Conservation (phyloP, 768 basidiomycete genomes). For the Termitomyces sp. region DNA sequence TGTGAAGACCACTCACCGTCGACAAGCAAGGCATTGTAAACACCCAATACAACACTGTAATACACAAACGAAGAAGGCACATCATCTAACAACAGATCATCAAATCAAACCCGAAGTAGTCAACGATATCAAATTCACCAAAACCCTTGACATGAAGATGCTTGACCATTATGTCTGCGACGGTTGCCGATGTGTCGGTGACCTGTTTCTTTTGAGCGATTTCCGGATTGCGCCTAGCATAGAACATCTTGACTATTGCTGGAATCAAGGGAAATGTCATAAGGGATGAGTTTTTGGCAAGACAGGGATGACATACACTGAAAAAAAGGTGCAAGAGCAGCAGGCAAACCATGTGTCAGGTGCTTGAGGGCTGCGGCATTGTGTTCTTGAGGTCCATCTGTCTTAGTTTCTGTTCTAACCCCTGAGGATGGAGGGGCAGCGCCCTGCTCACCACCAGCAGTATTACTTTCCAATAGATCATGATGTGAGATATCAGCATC, state of each 20-base stretch:
- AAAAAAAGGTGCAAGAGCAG: slow-evolving; percentile 74
- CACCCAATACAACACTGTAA: slow-evolving; percentile 39
- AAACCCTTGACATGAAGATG: slow-evolving; percentile 53
- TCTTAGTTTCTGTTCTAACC: slow-evolving; percentile 22
- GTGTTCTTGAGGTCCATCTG: slow-evolving; percentile 43
- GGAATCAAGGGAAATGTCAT: background rate
- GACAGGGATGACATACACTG: slow-evolving; percentile 49
- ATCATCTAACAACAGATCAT: slow-evolving; percentile 16
- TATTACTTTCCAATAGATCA: slow-evolving; percentile 23
- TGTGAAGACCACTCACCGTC: slow-evolving; percentile 32
- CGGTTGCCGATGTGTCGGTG: slow-evolving; percentile 52
- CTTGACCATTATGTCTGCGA: slow-evolving; percentile 69
- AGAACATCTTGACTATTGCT: slow-evolving; percentile 88
- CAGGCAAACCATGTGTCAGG: slow-evolving; percentile 72
- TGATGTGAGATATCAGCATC: slow-evolving; percentile 24
- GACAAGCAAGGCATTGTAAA: slow-evolving; percentile 39
- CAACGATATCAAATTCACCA: slow-evolving; percentile 37
- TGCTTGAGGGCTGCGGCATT: slow-evolving; percentile 79
- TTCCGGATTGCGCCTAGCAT: slow-evolving; percentile 75
- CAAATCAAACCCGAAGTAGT: background rate
- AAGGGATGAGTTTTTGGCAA: background rate
- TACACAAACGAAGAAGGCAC: slow-evolving; percentile 35
- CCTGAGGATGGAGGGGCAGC: slow-evolving; percentile 1
- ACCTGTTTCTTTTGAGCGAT: slow-evolving; percentile 73
- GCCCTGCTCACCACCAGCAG: background rate